phyloP scores from a whole-genome alignment of 1,284 basidiomycete species.

The Irpex sp. region DNA sequence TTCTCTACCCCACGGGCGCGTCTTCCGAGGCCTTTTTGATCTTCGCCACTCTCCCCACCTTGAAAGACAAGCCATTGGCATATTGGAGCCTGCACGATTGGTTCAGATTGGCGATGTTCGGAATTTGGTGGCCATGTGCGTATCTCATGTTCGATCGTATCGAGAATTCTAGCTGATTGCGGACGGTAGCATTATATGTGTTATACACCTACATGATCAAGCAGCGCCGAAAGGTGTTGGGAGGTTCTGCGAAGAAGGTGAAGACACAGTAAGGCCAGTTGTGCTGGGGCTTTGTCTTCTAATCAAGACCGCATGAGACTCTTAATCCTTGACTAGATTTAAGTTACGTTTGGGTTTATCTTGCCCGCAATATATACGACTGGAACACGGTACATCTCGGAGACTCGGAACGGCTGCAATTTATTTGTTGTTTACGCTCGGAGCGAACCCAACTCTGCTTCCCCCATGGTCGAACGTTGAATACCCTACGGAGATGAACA shows the following conservation, averaged over 20 bases:
- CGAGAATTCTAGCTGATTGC: neutral
- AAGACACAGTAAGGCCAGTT: constrained; percentile 28
- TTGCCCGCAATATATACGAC: neutral
- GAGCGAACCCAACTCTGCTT: constrained; percentile 54
- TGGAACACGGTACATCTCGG: neutral
- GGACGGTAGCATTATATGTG: constrained; percentile 69
- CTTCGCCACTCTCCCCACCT: constrained; percentile 59
- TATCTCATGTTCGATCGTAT: constrained; percentile 12
- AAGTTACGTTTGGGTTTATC: neutral
- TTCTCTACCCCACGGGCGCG: constrained; percentile 92
- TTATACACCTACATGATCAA: constrained; percentile 90
- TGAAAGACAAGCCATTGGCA: constrained; percentile 16
- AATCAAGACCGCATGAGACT: neutral
- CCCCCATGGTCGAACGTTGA: constrained; percentile 56
- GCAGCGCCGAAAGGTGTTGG: constrained; percentile 78
- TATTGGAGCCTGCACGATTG: constrained; percentile 53
- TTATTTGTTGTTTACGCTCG: constrained; percentile 48
- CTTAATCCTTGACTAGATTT: neutral
- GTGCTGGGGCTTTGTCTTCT: constrained; percentile 9
- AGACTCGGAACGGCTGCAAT: neutral
- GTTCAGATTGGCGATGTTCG: constrained; percentile 61
- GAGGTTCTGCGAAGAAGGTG: constrained; percentile 29
- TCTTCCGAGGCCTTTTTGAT: constrained; percentile 87
- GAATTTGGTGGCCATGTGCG: constrained; percentile 91
- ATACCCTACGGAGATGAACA: constrained; percentile 40